Evolutionary conservation across 164 flowering plant species (phyloP).

Genomic region (Liquidambar formosana): DNA sequence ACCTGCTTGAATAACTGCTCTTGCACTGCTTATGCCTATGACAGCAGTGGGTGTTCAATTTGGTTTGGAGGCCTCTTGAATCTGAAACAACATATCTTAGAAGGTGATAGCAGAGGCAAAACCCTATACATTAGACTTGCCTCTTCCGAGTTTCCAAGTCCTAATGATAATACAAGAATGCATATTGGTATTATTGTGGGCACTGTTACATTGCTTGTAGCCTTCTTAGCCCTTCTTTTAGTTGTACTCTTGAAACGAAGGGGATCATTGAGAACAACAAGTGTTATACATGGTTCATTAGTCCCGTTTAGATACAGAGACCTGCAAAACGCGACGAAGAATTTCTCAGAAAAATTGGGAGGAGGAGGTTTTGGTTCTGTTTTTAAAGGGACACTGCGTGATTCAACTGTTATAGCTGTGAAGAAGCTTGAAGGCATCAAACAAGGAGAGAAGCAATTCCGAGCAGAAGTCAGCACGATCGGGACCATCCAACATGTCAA

Average conservation of each 20-base stretch:
- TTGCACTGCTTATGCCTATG: constrained; percentile 47
- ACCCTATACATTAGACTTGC: constrained; percentile 29
- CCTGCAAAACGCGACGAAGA: constrained; percentile 45
- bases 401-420: constrained; percentile 43
- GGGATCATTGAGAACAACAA: not conserved
- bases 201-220: too few species aligned
- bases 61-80: too few species aligned
- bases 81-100: too few species aligned
- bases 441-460: constrained; percentile 63
- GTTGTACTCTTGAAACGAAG: not conserved
- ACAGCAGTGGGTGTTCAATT: not conserved
- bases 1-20: constrained; percentile 39
- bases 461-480: constrained; percentile 68
- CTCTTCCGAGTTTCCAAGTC: too few species aligned
- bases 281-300: constrained; percentile 36
- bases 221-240: constrained; percentile 3
- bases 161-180: too few species aligned
- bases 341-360: constrained; percentile 54
- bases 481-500: constrained; percentile 66
- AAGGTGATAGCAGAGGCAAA: constrained; percentile 13
- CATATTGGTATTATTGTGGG: constrained; percentile 9
- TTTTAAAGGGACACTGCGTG: constrained; percentile 45
- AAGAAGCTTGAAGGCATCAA: constrained; percentile 49
- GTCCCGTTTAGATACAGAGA: constrained; percentile 38
- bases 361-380: constrained; percentile 65